Percentiles rank a stretch among this genome's conserved stretches.
Conservation (phyloP, 305 asterid genomes). For the Striga hermonthica region DNA sequence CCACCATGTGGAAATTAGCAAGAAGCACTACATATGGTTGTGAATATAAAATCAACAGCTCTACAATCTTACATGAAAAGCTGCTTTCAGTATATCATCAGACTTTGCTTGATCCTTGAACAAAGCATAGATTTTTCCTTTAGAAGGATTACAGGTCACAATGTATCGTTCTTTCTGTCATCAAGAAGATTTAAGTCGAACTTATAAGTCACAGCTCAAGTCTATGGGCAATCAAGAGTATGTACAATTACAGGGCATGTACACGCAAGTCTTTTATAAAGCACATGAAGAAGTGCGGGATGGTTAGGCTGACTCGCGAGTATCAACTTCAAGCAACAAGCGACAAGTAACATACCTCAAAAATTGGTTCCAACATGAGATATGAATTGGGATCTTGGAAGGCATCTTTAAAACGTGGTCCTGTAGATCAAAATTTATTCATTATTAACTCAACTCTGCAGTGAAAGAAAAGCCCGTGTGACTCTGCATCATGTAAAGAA, state of each 20-base stretch:
- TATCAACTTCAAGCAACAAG: constrained; percentile 21
- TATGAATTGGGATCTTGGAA: constrained; percentile 88
- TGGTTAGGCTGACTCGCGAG: background rate
- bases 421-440: constrained; percentile 40
- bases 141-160: constrained; percentile 77
- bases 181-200: constrained; percentile 26
- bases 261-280: constrained; percentile 19
- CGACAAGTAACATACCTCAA: constrained; percentile 56
- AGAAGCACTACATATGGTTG: constrained; percentile 19
- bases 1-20: constrained; percentile 29
- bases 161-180: constrained; percentile 75
- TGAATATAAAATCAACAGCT: constrained; percentile 27
- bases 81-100: constrained; percentile 93
- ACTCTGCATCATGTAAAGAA: background rate
- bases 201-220: constrained; percentile 17
- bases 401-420: constrained; percentile 93
- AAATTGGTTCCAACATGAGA: constrained; percentile 78
- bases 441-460: constrained; percentile 21
- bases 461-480: constrained; percentile 5
- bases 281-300: background rate
- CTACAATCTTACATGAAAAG: constrained; percentile 77
- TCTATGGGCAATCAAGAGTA: constrained; percentile 18
- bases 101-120: constrained; percentile 97
- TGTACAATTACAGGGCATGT: constrained; percentile 20
- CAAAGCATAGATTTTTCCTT: constrained; percentile 75